phyloP scores from a whole-genome alignment of 345 rosid genomes.

The Syzygium aqueum region DNA sequence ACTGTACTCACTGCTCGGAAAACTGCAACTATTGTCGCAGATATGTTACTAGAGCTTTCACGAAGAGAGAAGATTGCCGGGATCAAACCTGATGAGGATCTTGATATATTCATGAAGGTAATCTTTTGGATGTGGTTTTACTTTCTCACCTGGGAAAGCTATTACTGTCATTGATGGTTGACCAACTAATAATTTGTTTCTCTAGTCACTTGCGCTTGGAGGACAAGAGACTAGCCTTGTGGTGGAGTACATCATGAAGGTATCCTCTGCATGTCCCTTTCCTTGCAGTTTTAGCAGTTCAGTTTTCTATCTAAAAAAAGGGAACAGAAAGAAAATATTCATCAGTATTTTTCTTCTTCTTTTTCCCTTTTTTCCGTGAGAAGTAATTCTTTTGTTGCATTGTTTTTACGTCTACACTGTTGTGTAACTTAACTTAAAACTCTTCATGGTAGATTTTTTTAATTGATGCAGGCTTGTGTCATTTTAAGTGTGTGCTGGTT shows the following conservation, averaged over 20 bases:
- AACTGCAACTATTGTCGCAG: slow-evolving; percentile 14
- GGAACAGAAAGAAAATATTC: not conserved
- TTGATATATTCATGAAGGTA: slow-evolving; percentile 98
- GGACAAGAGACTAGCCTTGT: slow-evolving; percentile 79
- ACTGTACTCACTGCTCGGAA: not conserved
- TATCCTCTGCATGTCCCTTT: slow-evolving; percentile 26
- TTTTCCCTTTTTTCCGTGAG: not conserved
- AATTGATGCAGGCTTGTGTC: not conserved
- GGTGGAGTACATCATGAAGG: slow-evolving; percentile 95
- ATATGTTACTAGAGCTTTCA: slow-evolving; percentile 89
- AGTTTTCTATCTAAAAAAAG: not conserved
- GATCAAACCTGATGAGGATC: slow-evolving; percentile 97
- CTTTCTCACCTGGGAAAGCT: not conserved
- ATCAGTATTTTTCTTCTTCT: not conserved
- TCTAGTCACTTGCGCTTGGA: slow-evolving; percentile 81
- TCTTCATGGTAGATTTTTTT: not conserved
- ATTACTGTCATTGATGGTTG: slow-evolving; percentile 1
- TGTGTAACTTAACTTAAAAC: not conserved
- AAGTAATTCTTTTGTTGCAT: not conserved
- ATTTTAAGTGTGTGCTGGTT: not conserved
- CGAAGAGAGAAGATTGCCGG: slow-evolving; percentile 90
- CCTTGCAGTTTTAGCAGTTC: not conserved
- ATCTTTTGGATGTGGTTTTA: not conserved
- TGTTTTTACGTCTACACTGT: not conserved
- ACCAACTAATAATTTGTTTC: not conserved